Percentiles rank a stretch among this genome's conserved stretches.
Evolutionary conservation across 2,329 filamentous ascomycete species (phyloP).

Genomic region (Ambrosiella beaveri): DNA sequence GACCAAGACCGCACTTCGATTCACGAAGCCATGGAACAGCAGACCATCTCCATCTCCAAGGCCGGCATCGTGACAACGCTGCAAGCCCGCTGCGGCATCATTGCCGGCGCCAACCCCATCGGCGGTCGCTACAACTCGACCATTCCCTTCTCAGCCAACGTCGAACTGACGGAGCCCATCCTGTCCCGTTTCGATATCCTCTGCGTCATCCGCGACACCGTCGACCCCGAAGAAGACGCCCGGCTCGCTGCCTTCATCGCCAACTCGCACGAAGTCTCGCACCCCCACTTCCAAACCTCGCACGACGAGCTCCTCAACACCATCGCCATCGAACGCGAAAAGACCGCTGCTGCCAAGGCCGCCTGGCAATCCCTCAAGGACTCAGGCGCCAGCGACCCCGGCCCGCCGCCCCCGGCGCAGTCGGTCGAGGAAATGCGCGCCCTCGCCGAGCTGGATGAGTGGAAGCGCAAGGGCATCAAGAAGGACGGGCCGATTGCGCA

Average conservation of each 20-base stretch:
- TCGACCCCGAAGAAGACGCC: conserved; percentile 84
- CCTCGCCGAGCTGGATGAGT: conserved; percentile 19
- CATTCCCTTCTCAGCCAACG: conserved; percentile 88
- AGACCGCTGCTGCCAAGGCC: conserved; percentile 2
- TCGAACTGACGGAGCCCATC: conserved; percentile 92
- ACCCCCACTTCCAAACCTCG: conserved; percentile 41
- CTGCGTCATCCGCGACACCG: conserved; percentile 87
- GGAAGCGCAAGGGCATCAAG: conserved; percentile 13
- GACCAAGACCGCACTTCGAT: conserved; percentile 96
- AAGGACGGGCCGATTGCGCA: conserved; percentile 66
- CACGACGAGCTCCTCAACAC: conserved; percentile 26
- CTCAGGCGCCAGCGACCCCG: conserved; percentile 3
- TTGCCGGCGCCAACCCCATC: conserved; percentile 91
- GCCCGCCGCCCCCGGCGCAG: conserved; percentile 18
- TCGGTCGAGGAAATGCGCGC: conserved; percentile 27
- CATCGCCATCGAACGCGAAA: conserved; percentile 40
- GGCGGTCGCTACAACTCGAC: conserved; percentile 94
- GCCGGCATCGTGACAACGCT: conserved; percentile 95
- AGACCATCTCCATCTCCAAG: conserved; percentile 98
- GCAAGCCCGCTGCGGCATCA: conserved; percentile 87
- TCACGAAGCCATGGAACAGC: conserved; percentile 99
- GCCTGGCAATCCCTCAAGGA: conserved; percentile 5
- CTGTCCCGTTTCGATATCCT: conserved; percentile 95
- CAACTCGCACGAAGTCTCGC: conserved; percentile 79
- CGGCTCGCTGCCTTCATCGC: conserved; percentile 88